Conservation (phyloP, 768 basidiomycete species). For the Termitomyces titanicus region DNA sequence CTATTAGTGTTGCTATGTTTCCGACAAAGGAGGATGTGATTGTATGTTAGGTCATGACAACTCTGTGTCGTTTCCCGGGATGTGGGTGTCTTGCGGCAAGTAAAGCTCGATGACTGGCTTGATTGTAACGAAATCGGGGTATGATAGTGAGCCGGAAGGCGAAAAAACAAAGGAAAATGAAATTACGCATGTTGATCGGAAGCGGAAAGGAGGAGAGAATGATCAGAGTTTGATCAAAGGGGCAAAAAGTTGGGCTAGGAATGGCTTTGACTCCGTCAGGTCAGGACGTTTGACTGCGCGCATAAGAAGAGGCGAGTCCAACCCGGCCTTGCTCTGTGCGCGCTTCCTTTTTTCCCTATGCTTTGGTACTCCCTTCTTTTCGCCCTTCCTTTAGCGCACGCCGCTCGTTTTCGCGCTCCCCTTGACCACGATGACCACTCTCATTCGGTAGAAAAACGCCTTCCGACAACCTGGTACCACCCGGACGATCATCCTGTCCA, state of each 20-base stretch:
- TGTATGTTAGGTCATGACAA: background rate
- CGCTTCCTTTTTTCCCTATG: slow-evolving; percentile 6
- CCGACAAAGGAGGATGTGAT: background rate
- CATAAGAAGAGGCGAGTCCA: background rate
- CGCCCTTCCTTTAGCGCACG: slow-evolving; percentile 21
- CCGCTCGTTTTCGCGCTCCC: slow-evolving; percentile 18
- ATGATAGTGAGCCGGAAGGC: background rate
- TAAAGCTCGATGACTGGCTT: no score
- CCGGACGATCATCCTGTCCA: slow-evolving; percentile 54
- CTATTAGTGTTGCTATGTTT: background rate
- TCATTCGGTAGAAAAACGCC: slow-evolving; percentile 22
- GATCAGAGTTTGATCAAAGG: background rate
- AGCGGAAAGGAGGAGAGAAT: background rate
- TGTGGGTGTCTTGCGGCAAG: background rate
- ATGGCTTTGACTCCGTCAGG: background rate
- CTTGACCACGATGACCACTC: slow-evolving; percentile 26
- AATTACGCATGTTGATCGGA: background rate
- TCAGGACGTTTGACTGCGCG: background rate
- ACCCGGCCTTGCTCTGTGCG: background rate
- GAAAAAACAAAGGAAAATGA: background rate
- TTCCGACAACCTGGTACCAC: slow-evolving; percentile 60
- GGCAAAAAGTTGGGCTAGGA: background rate
- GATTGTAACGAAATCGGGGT: no score
- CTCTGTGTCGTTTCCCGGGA: background rate
- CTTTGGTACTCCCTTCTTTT: slow-evolving; percentile 20